These are phyloP conservation scores for Venturia nashicola DNA, from an alignment of 2,329 filamentous ascomycete species.

Conservation along the genomic window DNA sequence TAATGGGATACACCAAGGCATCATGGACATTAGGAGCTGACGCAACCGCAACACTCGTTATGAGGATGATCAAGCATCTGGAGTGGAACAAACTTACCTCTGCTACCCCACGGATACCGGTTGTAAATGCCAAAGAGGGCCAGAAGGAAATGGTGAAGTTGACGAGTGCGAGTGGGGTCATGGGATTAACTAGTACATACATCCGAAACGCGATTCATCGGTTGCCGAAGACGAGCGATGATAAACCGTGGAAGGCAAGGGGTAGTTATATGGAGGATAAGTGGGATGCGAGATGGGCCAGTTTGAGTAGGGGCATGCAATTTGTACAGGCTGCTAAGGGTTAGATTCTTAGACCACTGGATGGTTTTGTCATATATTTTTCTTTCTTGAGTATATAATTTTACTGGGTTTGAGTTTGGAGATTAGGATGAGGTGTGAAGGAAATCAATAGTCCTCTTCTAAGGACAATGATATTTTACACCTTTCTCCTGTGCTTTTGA, in stretches of 20 bases:
- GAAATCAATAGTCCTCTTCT: no score
- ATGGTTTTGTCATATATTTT: no score
- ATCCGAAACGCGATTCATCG: constrained; percentile 28
- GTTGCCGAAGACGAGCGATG: constrained; percentile 37
- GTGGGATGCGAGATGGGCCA: constrained; percentile 28
- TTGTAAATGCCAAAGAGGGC: constrained; percentile 13
- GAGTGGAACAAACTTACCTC: constrained; percentile 26
- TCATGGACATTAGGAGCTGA: constrained; percentile 54
- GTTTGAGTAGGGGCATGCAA: constrained; percentile 29
- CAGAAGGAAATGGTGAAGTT: constrained; percentile 20
- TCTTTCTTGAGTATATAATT: no score
- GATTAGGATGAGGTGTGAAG: not conserved
- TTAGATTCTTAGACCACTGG: not conserved
- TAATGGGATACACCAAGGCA: constrained; percentile 48
- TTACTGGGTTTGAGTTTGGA: not conserved
- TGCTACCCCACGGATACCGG: constrained; percentile 31
- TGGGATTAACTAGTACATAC: constrained; percentile 40
- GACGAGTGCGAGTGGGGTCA: constrained; percentile 23
- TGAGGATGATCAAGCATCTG: constrained; percentile 41
- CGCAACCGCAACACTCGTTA: constrained; percentile 35
- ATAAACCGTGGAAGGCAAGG: constrained; percentile 31
- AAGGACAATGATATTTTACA: no score
- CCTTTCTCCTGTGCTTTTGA: no score
- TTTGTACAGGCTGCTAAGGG: constrained; percentile 15
- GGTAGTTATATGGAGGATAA: constrained; percentile 32